phyloP scores from a whole-genome alignment of 331 rosid species.

The Malus hybrid region DNA sequence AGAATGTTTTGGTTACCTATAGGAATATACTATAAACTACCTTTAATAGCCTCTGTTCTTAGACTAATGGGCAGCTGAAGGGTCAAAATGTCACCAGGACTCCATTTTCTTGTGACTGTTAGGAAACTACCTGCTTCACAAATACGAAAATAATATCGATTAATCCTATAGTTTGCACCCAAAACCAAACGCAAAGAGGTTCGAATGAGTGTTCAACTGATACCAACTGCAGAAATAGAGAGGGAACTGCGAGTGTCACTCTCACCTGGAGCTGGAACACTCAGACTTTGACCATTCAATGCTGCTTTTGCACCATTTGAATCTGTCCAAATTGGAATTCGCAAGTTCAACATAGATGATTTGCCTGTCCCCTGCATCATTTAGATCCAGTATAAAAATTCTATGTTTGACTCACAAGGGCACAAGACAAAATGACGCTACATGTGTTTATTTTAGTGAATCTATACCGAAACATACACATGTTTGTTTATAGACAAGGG shows the following conservation, averaged over 20 bases:
- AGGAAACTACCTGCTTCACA: slow-evolving; percentile 45
- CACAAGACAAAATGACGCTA: neutral
- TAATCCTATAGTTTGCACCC: neutral
- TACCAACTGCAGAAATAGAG: neutral
- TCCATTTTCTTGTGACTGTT: slow-evolving; percentile 44
- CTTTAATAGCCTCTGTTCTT: slow-evolving; percentile 63
- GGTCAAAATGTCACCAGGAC: slow-evolving; percentile 41
- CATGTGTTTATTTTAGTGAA: neutral
- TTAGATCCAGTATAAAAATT: neutral
- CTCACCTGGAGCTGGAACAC: slow-evolving; percentile 52
- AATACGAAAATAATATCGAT: neutral
- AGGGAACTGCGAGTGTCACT: neutral
- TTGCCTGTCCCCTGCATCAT: slow-evolving; percentile 27
- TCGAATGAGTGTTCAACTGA: neutral
- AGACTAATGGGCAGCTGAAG: slow-evolving; percentile 56
- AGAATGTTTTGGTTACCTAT: neutral
- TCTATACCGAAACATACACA: neutral
- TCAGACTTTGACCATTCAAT: slow-evolving; percentile 35
- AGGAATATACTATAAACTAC: slow-evolving; percentile 17
- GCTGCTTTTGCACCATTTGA: slow-evolving; percentile 32
- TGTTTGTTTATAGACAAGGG: neutral
- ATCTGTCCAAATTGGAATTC: slow-evolving; percentile 73
- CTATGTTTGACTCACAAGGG: neutral
- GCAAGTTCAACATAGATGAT: slow-evolving; percentile 51
- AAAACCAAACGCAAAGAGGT: neutral